Evolutionary conservation across 2,329 filamentous ascomycete genomes (phyloP).

Genomic region (Helicocarpus griseus): DNA sequence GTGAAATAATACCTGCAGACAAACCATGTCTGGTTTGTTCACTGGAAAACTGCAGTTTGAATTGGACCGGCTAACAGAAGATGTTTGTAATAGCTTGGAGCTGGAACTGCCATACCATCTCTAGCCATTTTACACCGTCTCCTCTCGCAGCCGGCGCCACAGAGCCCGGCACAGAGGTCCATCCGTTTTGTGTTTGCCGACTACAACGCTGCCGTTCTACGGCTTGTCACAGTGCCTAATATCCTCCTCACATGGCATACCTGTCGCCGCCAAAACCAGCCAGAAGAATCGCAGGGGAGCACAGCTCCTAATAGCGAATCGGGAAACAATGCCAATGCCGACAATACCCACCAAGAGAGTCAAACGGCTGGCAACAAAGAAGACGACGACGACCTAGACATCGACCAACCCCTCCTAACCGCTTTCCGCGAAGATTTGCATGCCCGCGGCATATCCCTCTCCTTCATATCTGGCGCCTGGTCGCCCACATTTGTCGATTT

Average conservation of each 20-base stretch:
- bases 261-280: slow-evolving; percentile 5
- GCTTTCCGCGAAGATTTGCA: slow-evolving; percentile 37
- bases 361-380: slow-evolving; percentile 15
- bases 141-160: slow-evolving; percentile 24
- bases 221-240: slow-evolving; percentile 53
- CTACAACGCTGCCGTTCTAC: slow-evolving; percentile 51
- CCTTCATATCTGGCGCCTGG: slow-evolving; percentile 53
- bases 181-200: slow-evolving; percentile 50
- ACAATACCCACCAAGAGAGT: not conserved
- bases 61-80: not conserved
- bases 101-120: slow-evolving; percentile 52
- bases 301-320: not conserved
- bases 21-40: not conserved
- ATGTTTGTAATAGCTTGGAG: slow-evolving; percentile 42
- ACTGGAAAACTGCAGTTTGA: not conserved
- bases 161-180: slow-evolving; percentile 6
- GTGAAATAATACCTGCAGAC: not conserved
- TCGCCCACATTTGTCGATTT: slow-evolving; percentile 39
- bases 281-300: not conserved
- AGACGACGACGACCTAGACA: slow-evolving; percentile 33
- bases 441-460: slow-evolving; percentile 37
- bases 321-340: not conserved
- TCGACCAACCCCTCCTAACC: slow-evolving; percentile 39
- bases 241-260: slow-evolving; percentile 46
- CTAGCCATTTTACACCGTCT: slow-evolving; percentile 46